Base-by-base conservation (phyloP, 768 basidiomycete species). In the Pleurotus sapidus region DNA sequence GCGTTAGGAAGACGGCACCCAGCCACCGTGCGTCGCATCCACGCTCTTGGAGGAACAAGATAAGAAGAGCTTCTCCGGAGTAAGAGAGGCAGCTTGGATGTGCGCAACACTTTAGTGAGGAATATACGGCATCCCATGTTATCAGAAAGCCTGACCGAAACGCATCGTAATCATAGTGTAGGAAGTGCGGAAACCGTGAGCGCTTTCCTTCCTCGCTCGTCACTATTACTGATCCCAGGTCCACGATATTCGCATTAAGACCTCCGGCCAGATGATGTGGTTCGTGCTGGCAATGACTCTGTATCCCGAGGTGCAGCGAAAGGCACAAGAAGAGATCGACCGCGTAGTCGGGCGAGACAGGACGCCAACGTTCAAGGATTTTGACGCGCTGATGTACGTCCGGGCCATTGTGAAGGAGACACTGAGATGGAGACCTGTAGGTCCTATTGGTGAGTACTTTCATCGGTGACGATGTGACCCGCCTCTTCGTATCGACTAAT, bases 31-130 rank as follows among this genome's bases (percentile, higher is more conserved):
- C 40, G 49, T 61, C 20, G 42, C 39, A 7, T 50, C 59, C 5
- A 46, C 49, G 6, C 42, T 64, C 18, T 42, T 60, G 5, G 42
- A 62, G 37, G 17, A 53, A 34, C 34, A 61, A 47, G 45, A 57
- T 7, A 47, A 42, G 20, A 34, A 48, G 38, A 50, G 53, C 5
- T 23, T 63, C 11, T 15, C 45, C 18, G 38, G 38, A 15, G 2
- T 23, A 56, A 39, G 45, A 14, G 63, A 63, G 27, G 54, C 58
- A 1, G 55, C 63, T 8, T 63, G 63, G 63, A 11, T 58, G 7
- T 46, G 58, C 37, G 61, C 58, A 1, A 42, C 60, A 3, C 45
- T 63, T 9, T 60, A 59, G 58, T 63, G 42, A 47, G 58, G 27
- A 30, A 30, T 30, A 30, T 30, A 30, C 27, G 15, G 30, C n/a